Percentiles rank a stretch among this genome's conserved stretches.
Conservation (phyloP, 2,329 filamentous ascomycete genomes). For the Fusarium sacchari region DNA sequence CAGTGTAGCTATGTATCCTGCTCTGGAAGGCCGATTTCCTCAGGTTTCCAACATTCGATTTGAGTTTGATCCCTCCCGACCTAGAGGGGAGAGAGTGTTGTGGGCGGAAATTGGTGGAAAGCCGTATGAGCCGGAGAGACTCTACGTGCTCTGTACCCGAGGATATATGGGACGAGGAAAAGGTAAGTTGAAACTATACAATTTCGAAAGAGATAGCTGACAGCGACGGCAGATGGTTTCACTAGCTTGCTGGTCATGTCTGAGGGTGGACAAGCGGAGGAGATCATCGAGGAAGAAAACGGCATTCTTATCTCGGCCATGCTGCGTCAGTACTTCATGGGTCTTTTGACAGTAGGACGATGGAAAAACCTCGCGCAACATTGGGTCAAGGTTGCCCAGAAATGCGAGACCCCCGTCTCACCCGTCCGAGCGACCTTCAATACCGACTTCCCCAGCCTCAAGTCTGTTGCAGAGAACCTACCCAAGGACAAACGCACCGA, state of each 20-base stretch:
- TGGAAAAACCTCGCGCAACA: slow-evolving; percentile 80
- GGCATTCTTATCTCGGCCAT: slow-evolving; percentile 88
- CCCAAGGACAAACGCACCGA: slow-evolving; percentile 34
- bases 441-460: slow-evolving; percentile 34
- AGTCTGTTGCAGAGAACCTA: slow-evolving; percentile 35
- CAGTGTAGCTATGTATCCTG: slow-evolving; percentile 80
- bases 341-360: slow-evolving; percentile 79
- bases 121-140: slow-evolving; percentile 68
- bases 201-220: slow-evolving; percentile 14
- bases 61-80: slow-evolving; percentile 72
- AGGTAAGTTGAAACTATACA: slow-evolving; percentile 46
- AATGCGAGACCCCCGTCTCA: slow-evolving; percentile 63
- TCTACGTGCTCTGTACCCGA: slow-evolving; percentile 80
- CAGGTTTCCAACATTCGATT: slow-evolving; percentile 88
- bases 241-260: slow-evolving; percentile 77
- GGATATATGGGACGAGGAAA: slow-evolving; percentile 92
- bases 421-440: slow-evolving; percentile 38
- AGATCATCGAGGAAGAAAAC: slow-evolving; percentile 86
- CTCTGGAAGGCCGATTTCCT: slow-evolving; percentile 83
- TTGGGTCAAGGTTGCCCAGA: slow-evolving; percentile 73
- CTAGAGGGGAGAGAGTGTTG: slow-evolving; percentile 70
- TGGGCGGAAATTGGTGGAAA: slow-evolving; percentile 69
- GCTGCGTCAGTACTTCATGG: slow-evolving; percentile 91
- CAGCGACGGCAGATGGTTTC: slow-evolving; percentile 72
- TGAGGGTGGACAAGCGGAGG: slow-evolving; percentile 79